Evolutionary conservation across 2,329 filamentous ascomycete species (phyloP).

Genomic region (Bipolaris gigantea): DNA sequence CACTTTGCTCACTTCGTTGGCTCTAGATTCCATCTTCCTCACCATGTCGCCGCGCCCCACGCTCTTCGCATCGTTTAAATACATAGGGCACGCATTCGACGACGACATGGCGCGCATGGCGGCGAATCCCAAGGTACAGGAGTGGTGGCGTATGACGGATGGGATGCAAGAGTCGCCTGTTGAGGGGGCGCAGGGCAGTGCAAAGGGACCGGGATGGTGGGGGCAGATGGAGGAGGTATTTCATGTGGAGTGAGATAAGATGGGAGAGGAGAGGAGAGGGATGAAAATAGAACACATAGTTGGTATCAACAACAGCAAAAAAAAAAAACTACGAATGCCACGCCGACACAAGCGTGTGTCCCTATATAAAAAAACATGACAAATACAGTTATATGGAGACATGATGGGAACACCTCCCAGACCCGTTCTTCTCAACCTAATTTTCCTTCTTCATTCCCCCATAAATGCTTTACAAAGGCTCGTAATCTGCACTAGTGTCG

Average conservation of each 20-base stretch:
- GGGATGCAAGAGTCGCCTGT: constrained; percentile 66
- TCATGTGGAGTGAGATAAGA: constrained; percentile 47
- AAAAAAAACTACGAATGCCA: not conserved
- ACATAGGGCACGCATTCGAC: constrained; percentile 71
- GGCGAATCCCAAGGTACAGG: constrained; percentile 69
- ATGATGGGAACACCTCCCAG: not conserved
- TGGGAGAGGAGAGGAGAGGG: not conserved
- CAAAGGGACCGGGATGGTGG: constrained; percentile 61
- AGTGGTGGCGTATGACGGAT: constrained; percentile 84
- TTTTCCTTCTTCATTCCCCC: too few relatives aligned
- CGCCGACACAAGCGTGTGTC: not conserved
- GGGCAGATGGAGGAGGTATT: constrained; percentile 70
- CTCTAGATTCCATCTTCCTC: constrained; percentile 71
- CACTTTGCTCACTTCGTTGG: not conserved
- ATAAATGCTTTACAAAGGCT: constrained; percentile 17
- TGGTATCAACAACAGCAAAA: constrained; percentile 4
- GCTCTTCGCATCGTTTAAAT: constrained; percentile 77
- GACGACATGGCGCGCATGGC: constrained; percentile 77
- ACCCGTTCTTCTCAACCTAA: not conserved
- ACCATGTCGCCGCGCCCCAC: constrained; percentile 61
- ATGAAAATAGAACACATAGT: not conserved
- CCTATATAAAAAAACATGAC: not conserved
- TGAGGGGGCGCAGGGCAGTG: constrained; percentile 49
- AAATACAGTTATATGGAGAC: not conserved
- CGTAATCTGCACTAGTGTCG: constrained; percentile 37